Evolutionary conservation across 192 early-diverging fungal species (phyloP), one percentile per base, ranked within the genome.

Genomic region (Mortierella alpina): DNA sequence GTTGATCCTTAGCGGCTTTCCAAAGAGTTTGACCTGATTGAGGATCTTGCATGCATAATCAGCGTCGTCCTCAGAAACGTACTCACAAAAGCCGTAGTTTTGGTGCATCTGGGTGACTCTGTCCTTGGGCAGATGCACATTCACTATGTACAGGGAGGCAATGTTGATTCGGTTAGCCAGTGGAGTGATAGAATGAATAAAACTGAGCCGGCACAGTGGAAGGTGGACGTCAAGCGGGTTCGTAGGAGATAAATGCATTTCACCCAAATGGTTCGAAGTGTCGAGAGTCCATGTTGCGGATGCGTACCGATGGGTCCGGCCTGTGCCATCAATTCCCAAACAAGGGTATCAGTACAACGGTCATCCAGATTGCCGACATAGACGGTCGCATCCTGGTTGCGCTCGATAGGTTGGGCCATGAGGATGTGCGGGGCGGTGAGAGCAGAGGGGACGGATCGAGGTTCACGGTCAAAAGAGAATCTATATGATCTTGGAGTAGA

Each of bases 241-340:
- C 17, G 50, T 15, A 15, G 50, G 50, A 51, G 11, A 51, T 12
- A 1, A 4, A 51, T 51, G 50, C 50, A 51, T 1, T 31, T 31
- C 31, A 31, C 1, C 31, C 31, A 31, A 31, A 3, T 31, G 31
- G 31, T 5, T 15, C n/a, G n/a, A 9, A 15, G 59, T 42, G 41
- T 39, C 59, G 59, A 62, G 18, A 41, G 22, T 39, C 41, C 41
- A 40, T 5, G 41, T n/a, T 63, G 11, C 6, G 12, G 47, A 22
- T 11, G 47, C 82, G 84, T 86, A 91, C 92, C 93, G 40, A 96
- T 94, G 20, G 96, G 98, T 0, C 98, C 98, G 10, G 94, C 96
- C 82, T 99, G 98, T 59, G 98, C 91, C 94, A 99, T 96, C 75
- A 99, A 89, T 77, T 99, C 98, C 97, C 97, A 99, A 41, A 99